A percentile compares a stretch with the other conserved stretches of the same genome.
These are phyloP conservation scores for Bretschneidera sinensis DNA, from an alignment of 345 rosid genomes.

Conservation along the genomic window DNA sequence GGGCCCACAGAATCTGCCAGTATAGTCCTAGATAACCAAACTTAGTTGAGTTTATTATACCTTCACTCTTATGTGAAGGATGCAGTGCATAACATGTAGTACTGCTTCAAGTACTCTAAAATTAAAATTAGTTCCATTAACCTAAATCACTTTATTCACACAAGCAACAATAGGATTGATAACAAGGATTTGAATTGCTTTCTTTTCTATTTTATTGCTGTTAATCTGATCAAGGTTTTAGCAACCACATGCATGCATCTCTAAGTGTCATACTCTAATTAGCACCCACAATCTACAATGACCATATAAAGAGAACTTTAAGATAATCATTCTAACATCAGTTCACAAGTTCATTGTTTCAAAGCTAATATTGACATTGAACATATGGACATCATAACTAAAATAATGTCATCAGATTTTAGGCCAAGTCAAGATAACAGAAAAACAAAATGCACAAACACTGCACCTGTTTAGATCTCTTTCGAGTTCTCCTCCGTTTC, in stretches of 20 bases:
- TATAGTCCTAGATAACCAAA: neutral
- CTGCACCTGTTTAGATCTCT: constrained; percentile 60
- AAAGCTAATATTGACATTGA: neutral
- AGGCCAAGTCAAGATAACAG: neutral
- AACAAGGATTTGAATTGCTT: too few species aligned
- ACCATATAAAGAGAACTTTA: too few species aligned
- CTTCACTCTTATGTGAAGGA: neutral
- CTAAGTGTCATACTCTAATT: too few species aligned
- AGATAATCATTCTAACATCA: too few species aligned
- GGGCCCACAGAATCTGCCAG: neutral
- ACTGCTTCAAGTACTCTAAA: neutral
- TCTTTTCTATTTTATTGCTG: too few species aligned
- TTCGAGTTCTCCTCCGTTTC: constrained; percentile 59
- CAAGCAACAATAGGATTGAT: too few species aligned
- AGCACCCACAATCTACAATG: too few species aligned
- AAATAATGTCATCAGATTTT: neutral
- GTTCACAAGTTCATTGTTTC: too few species aligned
- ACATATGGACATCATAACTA: neutral
- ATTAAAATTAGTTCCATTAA: too few species aligned
- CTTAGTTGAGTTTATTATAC: neutral
- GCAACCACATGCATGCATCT: too few species aligned
- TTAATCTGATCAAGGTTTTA: too few species aligned
- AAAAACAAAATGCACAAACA: constrained; percentile 12
- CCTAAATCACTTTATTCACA: too few species aligned
- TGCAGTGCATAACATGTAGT: neutral